Conservation (phyloP, 306 rosid species). For the Quercus berberidifolia region DNA sequence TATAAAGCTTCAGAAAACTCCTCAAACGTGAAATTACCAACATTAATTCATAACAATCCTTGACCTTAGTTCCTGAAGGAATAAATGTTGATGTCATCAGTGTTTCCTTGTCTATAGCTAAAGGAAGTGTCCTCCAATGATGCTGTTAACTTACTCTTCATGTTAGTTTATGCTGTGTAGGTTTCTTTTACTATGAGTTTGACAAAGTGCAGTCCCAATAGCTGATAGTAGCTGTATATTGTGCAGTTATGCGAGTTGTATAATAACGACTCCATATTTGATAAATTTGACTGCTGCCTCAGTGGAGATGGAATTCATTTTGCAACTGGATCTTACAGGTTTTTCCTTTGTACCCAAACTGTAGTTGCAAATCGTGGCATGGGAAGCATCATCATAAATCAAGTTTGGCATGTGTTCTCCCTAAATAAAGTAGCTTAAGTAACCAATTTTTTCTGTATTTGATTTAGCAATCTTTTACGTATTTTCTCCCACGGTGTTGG, state of each 20-base stretch:
- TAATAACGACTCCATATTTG: constrained; percentile 56
- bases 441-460: constrained; percentile 22
- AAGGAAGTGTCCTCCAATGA: not conserved
- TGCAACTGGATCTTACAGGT: constrained; percentile 79
- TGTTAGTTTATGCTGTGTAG: not conserved
- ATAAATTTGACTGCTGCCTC: constrained; percentile 62
- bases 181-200: not conserved
- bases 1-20: not conserved
- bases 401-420: constrained; percentile 2
- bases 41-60: not conserved
- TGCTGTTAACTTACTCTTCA: not conserved
- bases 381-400: not conserved
- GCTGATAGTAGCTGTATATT: constrained; percentile 10
- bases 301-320: constrained; percentile 57
- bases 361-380: constrained; percentile 2
- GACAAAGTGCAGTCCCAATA: not conserved
- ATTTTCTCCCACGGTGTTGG: constrained; percentile 42
- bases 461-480: constrained; percentile 52
- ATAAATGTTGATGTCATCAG: not conserved
- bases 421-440: constrained; percentile 1
- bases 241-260: constrained; percentile 59
- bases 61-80: not conserved
- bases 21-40: not conserved
- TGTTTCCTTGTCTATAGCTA: not conserved
- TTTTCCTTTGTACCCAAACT: constrained; percentile 9